Conservation (phyloP, 1,284 basidiomycete species). For the Testicularia cyperi region DNA sequence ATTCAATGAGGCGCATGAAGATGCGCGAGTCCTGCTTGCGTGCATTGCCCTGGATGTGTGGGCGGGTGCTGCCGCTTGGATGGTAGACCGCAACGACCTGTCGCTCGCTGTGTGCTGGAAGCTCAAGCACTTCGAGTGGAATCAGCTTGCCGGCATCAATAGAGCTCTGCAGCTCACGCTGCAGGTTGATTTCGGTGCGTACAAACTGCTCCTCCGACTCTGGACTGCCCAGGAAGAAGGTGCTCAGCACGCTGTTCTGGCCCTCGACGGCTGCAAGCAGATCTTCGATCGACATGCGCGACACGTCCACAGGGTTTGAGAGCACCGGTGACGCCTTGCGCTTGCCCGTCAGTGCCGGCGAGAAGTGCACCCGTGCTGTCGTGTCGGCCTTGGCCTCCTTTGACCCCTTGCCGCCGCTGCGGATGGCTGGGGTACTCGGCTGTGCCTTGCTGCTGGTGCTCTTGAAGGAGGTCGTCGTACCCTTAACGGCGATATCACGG, state of each 20-base stretch:
- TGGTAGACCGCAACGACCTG: slow-evolving; percentile 63
- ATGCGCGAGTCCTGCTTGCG: slow-evolving; percentile 64
- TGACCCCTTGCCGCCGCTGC: slow-evolving; percentile 27
- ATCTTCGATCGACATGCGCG: slow-evolving; percentile 62
- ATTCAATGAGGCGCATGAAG: slow-evolving; percentile 63
- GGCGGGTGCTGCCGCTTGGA: slow-evolving; percentile 63
- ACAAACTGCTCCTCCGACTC: slow-evolving; percentile 64
- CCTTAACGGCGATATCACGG: slow-evolving; percentile 23
- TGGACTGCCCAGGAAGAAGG: slow-evolving; percentile 60
- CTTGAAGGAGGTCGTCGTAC: neutral
- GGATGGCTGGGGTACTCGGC: slow-evolving; percentile 27
- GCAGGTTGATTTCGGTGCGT: slow-evolving; percentile 61
- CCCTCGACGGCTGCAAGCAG: slow-evolving; percentile 62
- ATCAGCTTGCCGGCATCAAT: slow-evolving; percentile 61
- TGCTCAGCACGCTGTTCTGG: slow-evolving; percentile 60
- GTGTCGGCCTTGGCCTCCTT: slow-evolving; percentile 27
- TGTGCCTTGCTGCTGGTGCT: slow-evolving; percentile 22
- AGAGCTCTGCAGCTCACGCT: slow-evolving; percentile 61
- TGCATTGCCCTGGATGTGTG: slow-evolving; percentile 62
- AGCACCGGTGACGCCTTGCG: slow-evolving; percentile 46
- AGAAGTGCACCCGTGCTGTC: slow-evolving; percentile 36
- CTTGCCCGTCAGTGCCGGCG: slow-evolving; percentile 58
- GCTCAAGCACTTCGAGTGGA: slow-evolving; percentile 59
- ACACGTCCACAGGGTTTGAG: slow-evolving; percentile 56
- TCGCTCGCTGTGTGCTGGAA: slow-evolving; percentile 57